These are phyloP conservation scores for Lasiodiplodia citricola DNA, from an alignment of 2,329 filamentous ascomycete genomes.

Conservation along the genomic window DNA sequence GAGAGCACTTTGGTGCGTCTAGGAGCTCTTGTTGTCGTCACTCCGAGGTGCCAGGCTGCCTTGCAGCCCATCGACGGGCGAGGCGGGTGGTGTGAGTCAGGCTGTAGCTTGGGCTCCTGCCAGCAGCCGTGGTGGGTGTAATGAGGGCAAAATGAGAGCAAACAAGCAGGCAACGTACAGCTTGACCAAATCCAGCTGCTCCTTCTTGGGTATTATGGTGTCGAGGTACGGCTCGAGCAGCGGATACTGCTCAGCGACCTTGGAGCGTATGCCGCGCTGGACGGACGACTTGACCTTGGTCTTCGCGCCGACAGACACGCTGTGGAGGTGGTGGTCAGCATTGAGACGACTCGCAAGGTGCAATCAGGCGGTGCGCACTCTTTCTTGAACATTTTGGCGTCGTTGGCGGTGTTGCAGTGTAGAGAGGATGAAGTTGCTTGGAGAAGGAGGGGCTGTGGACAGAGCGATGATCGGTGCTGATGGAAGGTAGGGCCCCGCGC, in stretches of 20 bases:
- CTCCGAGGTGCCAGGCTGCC: neutral
- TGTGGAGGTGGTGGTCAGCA: conserved; percentile 43
- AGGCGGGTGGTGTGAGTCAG: conserved; percentile 21
- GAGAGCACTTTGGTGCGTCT: neutral
- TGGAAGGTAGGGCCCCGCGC: conserved; percentile 17
- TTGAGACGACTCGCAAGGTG: conserved; percentile 20
- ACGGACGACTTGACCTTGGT: conserved; percentile 98
- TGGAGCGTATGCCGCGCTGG: conserved; percentile 82
- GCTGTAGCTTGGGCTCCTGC: conserved; percentile 3
- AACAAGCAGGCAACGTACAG: conserved; percentile 56
- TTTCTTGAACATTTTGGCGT: conserved; percentile 81
- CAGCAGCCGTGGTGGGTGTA: neutral
- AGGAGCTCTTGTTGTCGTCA: conserved; percentile 14
- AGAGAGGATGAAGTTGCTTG: conserved; percentile 38
- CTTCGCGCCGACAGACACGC: conserved; percentile 78
- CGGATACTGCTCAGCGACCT: conserved; percentile 83
- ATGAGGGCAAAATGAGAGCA: neutral
- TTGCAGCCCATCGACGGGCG: neutral
- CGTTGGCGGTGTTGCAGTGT: neutral
- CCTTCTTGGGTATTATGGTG: conserved; percentile 93
- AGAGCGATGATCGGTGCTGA: conserved; percentile 24
- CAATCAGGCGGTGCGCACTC: conserved; percentile 63
- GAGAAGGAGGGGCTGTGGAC: conserved; percentile 18
- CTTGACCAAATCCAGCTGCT: conserved; percentile 87
- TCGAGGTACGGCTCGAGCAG: conserved; percentile 87